These are phyloP conservation scores for Fusarium sacchari DNA, from an alignment of 2,329 filamentous ascomycete genomes.

Conservation along the genomic window DNA sequence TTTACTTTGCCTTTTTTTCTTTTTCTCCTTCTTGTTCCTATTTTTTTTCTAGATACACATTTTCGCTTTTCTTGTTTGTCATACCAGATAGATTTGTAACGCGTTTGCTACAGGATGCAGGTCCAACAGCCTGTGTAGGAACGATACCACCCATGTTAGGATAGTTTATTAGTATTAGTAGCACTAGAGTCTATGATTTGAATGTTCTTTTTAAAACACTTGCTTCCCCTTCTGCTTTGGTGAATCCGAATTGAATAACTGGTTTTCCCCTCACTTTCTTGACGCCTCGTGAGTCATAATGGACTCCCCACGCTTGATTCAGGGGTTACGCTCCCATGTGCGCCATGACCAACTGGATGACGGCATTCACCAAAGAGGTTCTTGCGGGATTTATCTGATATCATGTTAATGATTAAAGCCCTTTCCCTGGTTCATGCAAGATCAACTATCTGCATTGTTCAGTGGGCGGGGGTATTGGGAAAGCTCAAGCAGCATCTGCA, in stretches of 20 bases:
- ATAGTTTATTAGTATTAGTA: slow-evolving; percentile 29
- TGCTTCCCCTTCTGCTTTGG: not conserved
- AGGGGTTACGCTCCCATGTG: not conserved
- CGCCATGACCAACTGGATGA: not conserved
- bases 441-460: not conserved
- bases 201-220: slow-evolving; percentile 1
- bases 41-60: slow-evolving; percentile 19
- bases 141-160: slow-evolving; percentile 40
- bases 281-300: not conserved
- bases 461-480: not conserved
- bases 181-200: slow-evolving; percentile 19
- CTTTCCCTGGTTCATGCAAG: not conserved
- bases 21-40: not conserved
- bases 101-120: slow-evolving; percentile 32
- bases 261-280: not conserved
- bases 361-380: not conserved
- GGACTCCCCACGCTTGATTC: not conserved
- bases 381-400: not conserved
- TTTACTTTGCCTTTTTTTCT: not conserved
- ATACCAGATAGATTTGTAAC: slow-evolving; percentile 41
- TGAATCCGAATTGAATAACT: not conserved
- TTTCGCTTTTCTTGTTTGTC: slow-evolving; percentile 23
- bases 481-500: not conserved
- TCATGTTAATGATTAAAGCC: not conserved
- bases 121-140: slow-evolving; percentile 40